A percentile compares a stretch with the other conserved stretches of the same genome.
Conservation (phyloP, 129 eudicot genomes). For the Dittrichia graveolens region DNA sequence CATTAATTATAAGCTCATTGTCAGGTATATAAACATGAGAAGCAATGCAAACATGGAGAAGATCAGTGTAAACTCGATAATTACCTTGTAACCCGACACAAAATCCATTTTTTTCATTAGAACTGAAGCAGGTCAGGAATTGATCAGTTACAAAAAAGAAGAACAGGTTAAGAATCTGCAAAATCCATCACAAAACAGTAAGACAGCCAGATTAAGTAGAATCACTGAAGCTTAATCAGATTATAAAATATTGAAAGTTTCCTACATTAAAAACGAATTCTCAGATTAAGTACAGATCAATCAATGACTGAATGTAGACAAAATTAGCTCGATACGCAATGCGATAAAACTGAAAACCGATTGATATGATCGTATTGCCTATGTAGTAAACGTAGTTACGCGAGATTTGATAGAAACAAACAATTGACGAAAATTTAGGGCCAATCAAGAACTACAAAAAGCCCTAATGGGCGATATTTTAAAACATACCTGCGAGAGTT, state of each 20-base stretch:
- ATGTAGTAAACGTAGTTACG: not conserved
- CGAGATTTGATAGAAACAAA: not conserved
- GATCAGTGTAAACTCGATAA: not conserved
- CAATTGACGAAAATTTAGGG: not conserved
- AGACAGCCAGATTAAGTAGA: slow-evolving; percentile 18
- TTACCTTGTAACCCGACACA: slow-evolving; percentile 63
- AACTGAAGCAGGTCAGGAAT: slow-evolving; percentile 3
- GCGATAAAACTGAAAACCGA: slow-evolving; percentile 19
- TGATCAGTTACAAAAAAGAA: not conserved
- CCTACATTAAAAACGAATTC: slow-evolving; percentile 1
- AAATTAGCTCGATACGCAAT: slow-evolving; percentile 31
- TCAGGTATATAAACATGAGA: not conserved
- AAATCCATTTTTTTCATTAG: slow-evolving; percentile 53
- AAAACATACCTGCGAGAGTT: slow-evolving; percentile 28
- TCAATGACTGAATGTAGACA: slow-evolving; percentile 28
- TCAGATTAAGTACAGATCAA: slow-evolving; percentile 33
- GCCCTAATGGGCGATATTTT: slow-evolving; percentile 20
- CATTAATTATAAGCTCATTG: slow-evolving; percentile 4
- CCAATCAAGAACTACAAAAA: slow-evolving; percentile 11
- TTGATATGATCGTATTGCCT: slow-evolving; percentile 16
- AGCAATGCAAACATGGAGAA: not conserved
- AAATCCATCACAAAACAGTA: slow-evolving; percentile 24
- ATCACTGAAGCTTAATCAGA: slow-evolving; percentile 6
- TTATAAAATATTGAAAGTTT: not conserved
- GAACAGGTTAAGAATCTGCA: slow-evolving; percentile 5